Conservation (phyloP, 441 rosid genomes). For the Jatropha podagrica region DNA sequence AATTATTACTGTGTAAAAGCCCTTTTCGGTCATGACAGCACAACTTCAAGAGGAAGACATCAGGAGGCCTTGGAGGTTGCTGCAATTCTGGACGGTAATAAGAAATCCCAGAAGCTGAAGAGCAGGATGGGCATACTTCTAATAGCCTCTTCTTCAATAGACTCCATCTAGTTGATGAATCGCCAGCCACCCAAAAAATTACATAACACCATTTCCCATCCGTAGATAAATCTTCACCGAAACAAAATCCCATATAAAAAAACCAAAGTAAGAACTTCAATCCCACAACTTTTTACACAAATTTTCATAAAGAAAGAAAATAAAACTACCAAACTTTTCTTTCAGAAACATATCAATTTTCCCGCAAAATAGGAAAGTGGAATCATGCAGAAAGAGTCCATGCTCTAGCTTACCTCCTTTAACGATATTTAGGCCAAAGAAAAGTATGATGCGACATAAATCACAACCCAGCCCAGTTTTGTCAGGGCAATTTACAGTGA, state of each 20-base stretch:
- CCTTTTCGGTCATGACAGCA: conserved; percentile 75
- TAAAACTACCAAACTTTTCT: not conserved
- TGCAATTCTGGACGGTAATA: conserved; percentile 54
- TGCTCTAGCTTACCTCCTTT: conserved; percentile 58
- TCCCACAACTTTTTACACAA: not conserved
- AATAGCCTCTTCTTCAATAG: conserved; percentile 77
- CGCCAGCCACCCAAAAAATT: conserved; percentile 85
- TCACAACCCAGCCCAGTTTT: conserved; percentile 95
- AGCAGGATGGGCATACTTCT: conserved; percentile 74
- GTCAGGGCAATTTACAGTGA: conserved; percentile 94
- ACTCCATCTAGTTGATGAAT: conserved; percentile 66
- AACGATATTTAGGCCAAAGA: conserved; percentile 83
- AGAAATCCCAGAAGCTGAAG: conserved; percentile 71
- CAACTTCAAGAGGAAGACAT: conserved; percentile 72
- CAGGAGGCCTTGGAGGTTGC: conserved; percentile 57
- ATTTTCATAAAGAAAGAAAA: not conserved
- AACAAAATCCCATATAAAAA: conserved; percentile 15
- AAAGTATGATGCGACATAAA: conserved; percentile 84
- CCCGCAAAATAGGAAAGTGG: not conserved
- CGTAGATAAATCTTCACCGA: conserved; percentile 73
- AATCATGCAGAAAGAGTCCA: not conserved
- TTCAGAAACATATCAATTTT: not conserved
- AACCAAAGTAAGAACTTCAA: not conserved
- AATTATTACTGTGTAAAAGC: conserved; percentile 70
- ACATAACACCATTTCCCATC: conserved; percentile 98